A percentile compares a stretch with the other conserved stretches of the same genome.
These are phyloP conservation scores for Lasiodiplodia theobromae DNA, from an alignment of 2,329 filamentous ascomycete species.

Conservation along the genomic window DNA sequence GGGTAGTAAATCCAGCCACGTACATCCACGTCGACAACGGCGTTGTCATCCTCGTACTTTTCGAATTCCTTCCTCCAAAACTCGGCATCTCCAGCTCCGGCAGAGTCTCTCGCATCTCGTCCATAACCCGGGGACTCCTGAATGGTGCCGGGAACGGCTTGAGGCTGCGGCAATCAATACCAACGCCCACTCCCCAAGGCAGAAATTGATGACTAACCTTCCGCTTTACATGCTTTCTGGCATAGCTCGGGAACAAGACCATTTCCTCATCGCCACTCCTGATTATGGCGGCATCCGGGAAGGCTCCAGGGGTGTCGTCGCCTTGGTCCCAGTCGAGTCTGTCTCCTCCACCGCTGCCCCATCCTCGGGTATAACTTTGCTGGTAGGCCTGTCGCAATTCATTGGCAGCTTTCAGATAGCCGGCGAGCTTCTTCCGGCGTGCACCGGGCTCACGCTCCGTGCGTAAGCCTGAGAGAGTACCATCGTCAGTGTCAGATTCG, in stretches of 20 bases:
- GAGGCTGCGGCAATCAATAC: conserved; percentile 33
- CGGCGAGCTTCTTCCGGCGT: conserved; percentile 79
- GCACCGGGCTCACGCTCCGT: conserved; percentile 67
- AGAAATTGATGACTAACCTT: conserved; percentile 44
- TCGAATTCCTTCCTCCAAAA: conserved; percentile 84
- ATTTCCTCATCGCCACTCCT: conserved; percentile 86
- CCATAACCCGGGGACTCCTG: conserved; percentile 50
- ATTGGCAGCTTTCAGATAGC: conserved; percentile 74
- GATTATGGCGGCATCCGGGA: conserved; percentile 84
- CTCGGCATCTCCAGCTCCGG: conserved; percentile 67
- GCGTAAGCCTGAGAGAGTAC: conserved; percentile 44
- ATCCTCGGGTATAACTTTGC: conserved; percentile 58
- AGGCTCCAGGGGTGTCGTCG: conserved; percentile 72
- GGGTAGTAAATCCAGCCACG: conserved; percentile 94
- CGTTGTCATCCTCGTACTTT: conserved; percentile 78
- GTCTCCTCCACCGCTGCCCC: conserved; percentile 50
- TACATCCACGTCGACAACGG: conserved; percentile 91
- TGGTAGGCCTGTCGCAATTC: conserved; percentile 73
- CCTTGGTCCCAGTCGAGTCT: conserved; percentile 49
- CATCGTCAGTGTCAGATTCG: conserved; percentile 12
- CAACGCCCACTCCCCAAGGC: conserved; percentile 21
- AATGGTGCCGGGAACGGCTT: conserved; percentile 46
- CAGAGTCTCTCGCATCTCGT: conserved; percentile 51
- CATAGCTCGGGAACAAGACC: conserved; percentile 94
- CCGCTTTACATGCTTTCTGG: conserved; percentile 70